A percentile compares a stretch with the other conserved stretches of the same genome.
Conservation (phyloP, 176 grass and related monocot genomes). For the Zizania latifolia region DNA sequence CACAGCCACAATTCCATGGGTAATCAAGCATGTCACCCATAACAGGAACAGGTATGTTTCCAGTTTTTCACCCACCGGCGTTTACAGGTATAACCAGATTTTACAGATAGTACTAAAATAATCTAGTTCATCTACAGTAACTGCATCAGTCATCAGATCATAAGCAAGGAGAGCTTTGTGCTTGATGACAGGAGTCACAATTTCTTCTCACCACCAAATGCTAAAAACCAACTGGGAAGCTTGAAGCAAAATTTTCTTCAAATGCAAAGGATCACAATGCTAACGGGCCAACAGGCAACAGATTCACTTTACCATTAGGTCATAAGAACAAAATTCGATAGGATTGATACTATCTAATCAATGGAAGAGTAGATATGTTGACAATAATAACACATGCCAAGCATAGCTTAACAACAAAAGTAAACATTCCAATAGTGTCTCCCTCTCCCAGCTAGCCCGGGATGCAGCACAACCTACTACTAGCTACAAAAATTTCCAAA, state of each 20-base stretch:
- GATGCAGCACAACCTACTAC: constrained; percentile 23
- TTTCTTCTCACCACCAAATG: neutral
- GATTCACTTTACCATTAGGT: neutral
- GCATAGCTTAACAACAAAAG: neutral
- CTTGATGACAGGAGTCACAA: too few relatives aligned
- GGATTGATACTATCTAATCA: neutral
- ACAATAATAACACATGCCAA: neutral
- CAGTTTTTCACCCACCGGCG: too few relatives aligned
- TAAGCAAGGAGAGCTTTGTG: neutral
- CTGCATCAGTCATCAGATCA: neutral
- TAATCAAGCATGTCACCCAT: too few relatives aligned
- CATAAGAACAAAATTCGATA: neutral
- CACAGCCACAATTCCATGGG: too few relatives aligned
- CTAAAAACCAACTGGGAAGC: too few relatives aligned
- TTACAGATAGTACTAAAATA: neutral
- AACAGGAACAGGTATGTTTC: too few relatives aligned
- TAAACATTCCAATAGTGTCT: constrained; percentile 27
- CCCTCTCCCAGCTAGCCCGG: constrained; percentile 26
- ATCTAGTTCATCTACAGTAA: neutral
- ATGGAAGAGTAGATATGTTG: neutral
- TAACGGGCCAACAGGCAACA: neutral
- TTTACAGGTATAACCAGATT: too few relatives aligned
- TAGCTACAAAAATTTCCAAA: constrained; percentile 40
- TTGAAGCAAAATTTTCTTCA: neutral
- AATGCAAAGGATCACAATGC: neutral